phyloP scores from a whole-genome alignment of 148 eudicot species.

The Heliosperma pusillum region DNA sequence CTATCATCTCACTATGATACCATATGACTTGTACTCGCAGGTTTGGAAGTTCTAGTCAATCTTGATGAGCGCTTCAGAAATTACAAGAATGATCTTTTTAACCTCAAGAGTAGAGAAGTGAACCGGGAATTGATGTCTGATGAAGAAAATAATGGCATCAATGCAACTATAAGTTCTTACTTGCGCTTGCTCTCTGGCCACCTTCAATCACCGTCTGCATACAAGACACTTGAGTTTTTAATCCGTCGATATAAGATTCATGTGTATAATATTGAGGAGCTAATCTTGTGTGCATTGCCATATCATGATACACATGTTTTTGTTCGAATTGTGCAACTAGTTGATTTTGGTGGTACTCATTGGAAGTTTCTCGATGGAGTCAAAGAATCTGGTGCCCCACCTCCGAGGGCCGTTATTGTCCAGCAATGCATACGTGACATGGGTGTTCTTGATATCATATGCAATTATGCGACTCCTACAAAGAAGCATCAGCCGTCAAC shows the following conservation, averaged over 20 bases:
- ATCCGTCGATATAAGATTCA: conserved; percentile 89
- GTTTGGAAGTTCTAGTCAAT: conserved; percentile 62
- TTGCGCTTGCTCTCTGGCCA: conserved; percentile 67
- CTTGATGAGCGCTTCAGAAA: conserved; percentile 50
- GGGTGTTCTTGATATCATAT: conserved; percentile 68
- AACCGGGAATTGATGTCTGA: conserved; percentile 66
- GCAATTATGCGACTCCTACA: conserved; percentile 56
- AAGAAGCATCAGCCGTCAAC: conserved; percentile 66
- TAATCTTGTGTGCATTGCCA: conserved; percentile 80
- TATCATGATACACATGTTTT: conserved; percentile 84
- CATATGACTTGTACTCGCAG: conserved; percentile 30
- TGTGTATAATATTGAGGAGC: conserved; percentile 69
- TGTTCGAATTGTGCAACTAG: conserved; percentile 76
- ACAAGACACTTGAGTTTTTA: conserved; percentile 79
- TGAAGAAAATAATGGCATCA: conserved; percentile 68
- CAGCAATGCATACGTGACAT: conserved; percentile 75
- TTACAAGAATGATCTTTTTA: conserved; percentile 70
- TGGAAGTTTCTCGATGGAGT: conserved; percentile 94
- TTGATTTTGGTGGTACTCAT: conserved; percentile 59
- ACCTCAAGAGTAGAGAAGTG: conserved; percentile 67
- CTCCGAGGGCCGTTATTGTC: conserved; percentile 78
- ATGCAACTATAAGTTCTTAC: conserved; percentile 55
- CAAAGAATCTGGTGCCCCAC: conserved; percentile 80
- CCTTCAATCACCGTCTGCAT: conserved; percentile 53
- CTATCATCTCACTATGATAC: background rate